Evolutionary conservation across 2,329 filamentous ascomycete genomes (phyloP), one percentile per base, ranked within the genome.

Genomic region (Aspergillus pseudoterreus): DNA sequence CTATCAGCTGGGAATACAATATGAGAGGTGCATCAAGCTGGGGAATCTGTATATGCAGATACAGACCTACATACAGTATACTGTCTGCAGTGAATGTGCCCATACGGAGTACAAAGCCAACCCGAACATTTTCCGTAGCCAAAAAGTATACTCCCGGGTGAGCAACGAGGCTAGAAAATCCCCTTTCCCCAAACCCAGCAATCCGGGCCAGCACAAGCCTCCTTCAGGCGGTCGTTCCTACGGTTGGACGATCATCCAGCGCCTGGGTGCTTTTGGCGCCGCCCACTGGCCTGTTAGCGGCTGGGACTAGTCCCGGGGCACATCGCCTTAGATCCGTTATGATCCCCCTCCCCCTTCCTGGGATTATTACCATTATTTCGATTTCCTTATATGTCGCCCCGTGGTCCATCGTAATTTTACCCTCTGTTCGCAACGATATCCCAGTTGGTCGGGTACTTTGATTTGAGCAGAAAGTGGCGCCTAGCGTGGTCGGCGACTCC

Each of bases 131-230:
- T 4, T 8, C 27, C 27, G 9, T 30, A 30, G 14, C n/a, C 14
- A 38, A 38, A 38, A 38, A n/a, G 35, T 38, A 38, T 41, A 36
- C 45, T 41, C n/a, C 33, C 36, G 15, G 15, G 19, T 41, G 39
- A 43, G 46, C 22, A 22, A 41, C 36, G 30, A 42, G 24, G 17
- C 22, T 21, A 42, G 36, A 30, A 49, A 42, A 51, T 51, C 51
- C 47, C 38, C 15, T 38, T 38, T 38, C 14, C 35, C 35, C 35
- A n/a, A 38, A 38, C 35, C 55, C 53, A 49, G 51, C 17, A 43
- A 41, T 21, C 30, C 48, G 55, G 55, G 50, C 50, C 50, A 50
- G 52, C 53, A 55, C 53, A 55, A 50, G 50, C 49, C 51, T 50
- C 45, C 43, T 30, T 55, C 43, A 45, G 15, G 27, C 49, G 30